Percentiles rank a stretch among this genome's conserved stretches.
Evolutionary conservation across 805 yeast genomes (phyloP).

Genomic region (Candida vaughaniae): DNA sequence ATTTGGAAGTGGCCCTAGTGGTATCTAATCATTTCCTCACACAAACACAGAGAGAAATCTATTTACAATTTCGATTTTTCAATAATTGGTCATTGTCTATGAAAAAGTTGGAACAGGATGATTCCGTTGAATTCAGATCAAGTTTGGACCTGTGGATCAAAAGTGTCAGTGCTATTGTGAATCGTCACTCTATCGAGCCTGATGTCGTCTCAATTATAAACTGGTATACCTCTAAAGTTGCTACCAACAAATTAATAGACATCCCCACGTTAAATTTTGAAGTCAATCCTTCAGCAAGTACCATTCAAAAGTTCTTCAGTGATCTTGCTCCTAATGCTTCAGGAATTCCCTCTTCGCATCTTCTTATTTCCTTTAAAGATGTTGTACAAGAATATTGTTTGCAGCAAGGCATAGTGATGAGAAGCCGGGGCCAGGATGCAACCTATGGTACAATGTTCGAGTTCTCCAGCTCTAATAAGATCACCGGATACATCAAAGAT

Average conservation of each 20-base stretch:
- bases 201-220: conserved; percentile 3
- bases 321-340: conserved; percentile 13
- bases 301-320: not conserved
- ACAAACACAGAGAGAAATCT: conserved; percentile 5
- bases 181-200: too few species aligned
- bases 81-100: too few species aligned
- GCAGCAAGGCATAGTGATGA: conserved; percentile 45
- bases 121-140: too few species aligned
- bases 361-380: conserved; percentile 38
- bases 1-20: conserved; percentile 2
- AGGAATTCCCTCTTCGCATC: conserved; percentile 44
- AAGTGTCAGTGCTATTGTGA: too few species aligned
- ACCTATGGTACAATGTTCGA: conserved; percentile 3
- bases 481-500: conserved; percentile 48
- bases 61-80: conserved; percentile 36
- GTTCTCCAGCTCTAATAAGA: not conserved
- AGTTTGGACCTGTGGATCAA: too few species aligned
- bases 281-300: not conserved
- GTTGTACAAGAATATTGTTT: conserved; percentile 64
- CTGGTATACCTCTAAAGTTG: conserved; percentile 13
- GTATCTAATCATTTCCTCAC: conserved; percentile 2
- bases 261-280: conserved; percentile 3
- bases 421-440: conserved; percentile 11
- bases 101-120: too few species aligned
- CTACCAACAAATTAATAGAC: not conserved